Conservation (phyloP, 805 yeast genomes). For the Saccharomycopsis oosterbeekiorum region DNA sequence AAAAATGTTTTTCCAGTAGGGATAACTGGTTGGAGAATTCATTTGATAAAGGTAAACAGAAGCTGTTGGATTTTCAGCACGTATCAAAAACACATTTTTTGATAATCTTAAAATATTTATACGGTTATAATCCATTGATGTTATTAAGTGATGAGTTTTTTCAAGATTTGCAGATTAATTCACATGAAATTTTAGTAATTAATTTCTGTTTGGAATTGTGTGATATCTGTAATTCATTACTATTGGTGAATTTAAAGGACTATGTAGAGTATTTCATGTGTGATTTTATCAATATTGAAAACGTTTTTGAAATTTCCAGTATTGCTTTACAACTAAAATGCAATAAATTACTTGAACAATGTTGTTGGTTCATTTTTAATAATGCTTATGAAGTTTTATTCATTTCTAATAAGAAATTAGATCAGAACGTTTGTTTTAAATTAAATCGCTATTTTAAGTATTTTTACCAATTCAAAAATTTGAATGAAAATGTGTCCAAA, state of each 20-base stretch:
- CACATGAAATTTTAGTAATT: conserved; percentile 32
- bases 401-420: conserved; percentile 28
- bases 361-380: conserved; percentile 59
- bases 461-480: conserved; percentile 24
- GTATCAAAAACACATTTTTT: conserved; percentile 35
- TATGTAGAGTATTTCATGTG: conserved; percentile 51
- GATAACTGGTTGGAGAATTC: conserved; percentile 37
- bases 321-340: conserved; percentile 46
- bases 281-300: conserved; percentile 47
- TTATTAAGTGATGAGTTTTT: conserved; percentile 23
- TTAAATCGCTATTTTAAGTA: conserved; percentile 29
- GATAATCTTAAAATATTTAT: conserved; percentile 43
- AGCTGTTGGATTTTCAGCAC: conserved; percentile 35
- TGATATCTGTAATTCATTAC: conserved; percentile 51
- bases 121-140: conserved; percentile 39
- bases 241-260: conserved; percentile 48
- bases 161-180: background rate
- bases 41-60: conserved; percentile 1
- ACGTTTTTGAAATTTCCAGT: conserved; percentile 44
- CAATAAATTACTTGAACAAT: conserved; percentile 42
- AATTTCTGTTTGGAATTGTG: conserved; percentile 48
- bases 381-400: conserved; percentile 55
- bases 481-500: background rate
- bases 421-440: conserved; percentile 22
- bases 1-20: conserved; percentile 37